A percentile compares a stretch with the other conserved stretches of the same genome.
phyloP scores from a whole-genome alignment of 208 protist genomes.

The Tritrichomonas foetus region DNA sequence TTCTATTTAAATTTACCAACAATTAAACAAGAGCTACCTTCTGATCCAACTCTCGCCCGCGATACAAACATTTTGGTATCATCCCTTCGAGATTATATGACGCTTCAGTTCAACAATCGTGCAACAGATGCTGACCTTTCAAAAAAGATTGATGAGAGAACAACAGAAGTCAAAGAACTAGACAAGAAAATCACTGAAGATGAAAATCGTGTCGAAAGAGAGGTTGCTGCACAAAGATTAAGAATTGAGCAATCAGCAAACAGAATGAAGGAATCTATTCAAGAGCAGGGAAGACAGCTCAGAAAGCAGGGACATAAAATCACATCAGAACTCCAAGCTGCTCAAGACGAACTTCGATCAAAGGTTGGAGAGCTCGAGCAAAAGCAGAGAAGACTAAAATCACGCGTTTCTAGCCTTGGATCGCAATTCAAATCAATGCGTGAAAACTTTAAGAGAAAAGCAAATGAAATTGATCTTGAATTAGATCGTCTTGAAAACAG shows the following conservation, averaged over 20 bases:
- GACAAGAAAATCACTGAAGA: background rate
- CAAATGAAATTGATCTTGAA: background rate
- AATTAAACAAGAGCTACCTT: background rate
- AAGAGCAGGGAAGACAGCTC: background rate
- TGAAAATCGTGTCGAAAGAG: background rate
- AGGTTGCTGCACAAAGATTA: background rate
- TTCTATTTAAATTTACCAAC: background rate
- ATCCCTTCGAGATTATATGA: background rate
- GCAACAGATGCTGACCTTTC: background rate
- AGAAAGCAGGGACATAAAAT: background rate
- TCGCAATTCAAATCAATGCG: background rate
- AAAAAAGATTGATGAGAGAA: background rate
- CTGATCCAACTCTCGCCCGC: background rate
- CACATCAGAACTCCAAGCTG: background rate
- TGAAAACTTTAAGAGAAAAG: background rate
- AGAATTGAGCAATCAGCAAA: background rate
- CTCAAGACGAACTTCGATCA: background rate
- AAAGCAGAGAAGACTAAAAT: background rate
- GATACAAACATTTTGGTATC: background rate
- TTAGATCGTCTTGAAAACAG: slow-evolving; percentile 26
- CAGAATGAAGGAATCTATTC: background rate
- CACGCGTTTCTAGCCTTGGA: background rate
- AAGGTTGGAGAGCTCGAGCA: background rate
- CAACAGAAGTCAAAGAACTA: background rate
- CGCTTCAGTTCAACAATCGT: background rate